Evolutionary conservation across 2,329 filamentous ascomycete species (phyloP), one percentile per base, ranked within the genome.

Genomic region (Pestalotiopsis sp.): DNA sequence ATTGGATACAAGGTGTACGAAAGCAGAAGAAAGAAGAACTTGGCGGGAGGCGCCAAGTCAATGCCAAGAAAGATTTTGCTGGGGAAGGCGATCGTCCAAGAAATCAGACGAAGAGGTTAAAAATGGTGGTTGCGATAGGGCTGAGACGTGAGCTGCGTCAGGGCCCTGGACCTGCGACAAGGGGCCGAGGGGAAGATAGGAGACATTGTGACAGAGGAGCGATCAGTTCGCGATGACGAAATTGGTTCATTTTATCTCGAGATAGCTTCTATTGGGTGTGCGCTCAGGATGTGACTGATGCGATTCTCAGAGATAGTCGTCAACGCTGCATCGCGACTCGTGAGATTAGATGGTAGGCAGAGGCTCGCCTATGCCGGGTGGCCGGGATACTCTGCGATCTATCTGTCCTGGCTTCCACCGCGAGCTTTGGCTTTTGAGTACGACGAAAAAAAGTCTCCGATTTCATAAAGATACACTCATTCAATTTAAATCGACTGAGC

Each of bases 81-180:
- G 31, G 36, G 31, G 49, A 12, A 23, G 25, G 39, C 63, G 63
- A 66, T 66, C 63, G 31, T 23, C 12, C 12, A 36, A 25, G 4
- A 25, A 13, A 57, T 25, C 45, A 23, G 45, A 52, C 17, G 45
- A 52, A 52, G 31, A 36, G 39, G 61, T 45, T 64, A 38, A 49
- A 56, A 23, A 11, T 13, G 41, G 17, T 56, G 49, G 36, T 66
- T 45, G 31, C 17, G 49, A 36, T 66, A 66, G 63, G 63, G 63
- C 63, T 66, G 63, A 66, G 49, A 66, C 63, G 63, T 36, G 45
- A 58, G 17, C 20, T 31, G 64, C 39, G 52, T 66, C 64, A 63
- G 12, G 20, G 13, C 13, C 31, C 14, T n/a, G 31, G 31, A n/a
- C 20, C 25, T 62, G 59, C n/a, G 27, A 62, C 59, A 17, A 36